phyloP scores from a whole-genome alignment of 352 stramenopile genomes.

The Globisporangium emineosum region DNA sequence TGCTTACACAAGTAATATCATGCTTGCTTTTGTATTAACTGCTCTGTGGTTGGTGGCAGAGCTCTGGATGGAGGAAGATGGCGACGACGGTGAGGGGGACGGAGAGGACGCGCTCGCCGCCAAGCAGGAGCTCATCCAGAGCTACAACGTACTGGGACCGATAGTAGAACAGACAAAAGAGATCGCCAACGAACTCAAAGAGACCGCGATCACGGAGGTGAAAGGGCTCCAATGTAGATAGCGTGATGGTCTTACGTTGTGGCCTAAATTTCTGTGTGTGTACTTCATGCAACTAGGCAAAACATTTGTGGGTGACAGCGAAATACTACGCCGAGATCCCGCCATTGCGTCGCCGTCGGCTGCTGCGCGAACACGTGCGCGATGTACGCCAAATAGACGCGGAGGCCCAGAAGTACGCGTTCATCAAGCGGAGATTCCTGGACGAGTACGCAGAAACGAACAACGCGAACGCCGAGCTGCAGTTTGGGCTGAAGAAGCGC shows the following conservation, averaged over 20 bases:
- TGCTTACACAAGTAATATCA: background rate
- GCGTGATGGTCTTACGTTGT: no score
- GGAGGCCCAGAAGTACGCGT: constrained; percentile 52
- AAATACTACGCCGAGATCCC: constrained; percentile 60
- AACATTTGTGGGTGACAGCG: constrained; percentile 35
- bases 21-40: background rate
- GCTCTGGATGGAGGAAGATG: constrained; percentile 66
- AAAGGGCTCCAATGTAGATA: background rate
- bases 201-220: constrained; percentile 35
- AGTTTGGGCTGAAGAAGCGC: constrained; percentile 55
- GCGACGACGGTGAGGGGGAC: constrained; percentile 35
- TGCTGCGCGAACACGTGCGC: constrained; percentile 58
- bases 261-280: background rate
- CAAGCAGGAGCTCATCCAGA: constrained; percentile 64
- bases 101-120: constrained; percentile 33
- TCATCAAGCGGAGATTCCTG: constrained; percentile 36
- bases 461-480: constrained; percentile 33
- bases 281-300: constrained; percentile 22
- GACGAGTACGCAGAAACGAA: constrained; percentile 40
- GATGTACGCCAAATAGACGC: constrained; percentile 61
- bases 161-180: constrained; percentile 48
- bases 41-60: constrained; percentile 27
- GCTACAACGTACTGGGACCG: constrained; percentile 44
- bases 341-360: constrained; percentile 42
- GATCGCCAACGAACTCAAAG: constrained; percentile 29